These are phyloP conservation scores for Lyophyllum atratum DNA, from an alignment of 768 basidiomycete species.

Conservation along the genomic window DNA sequence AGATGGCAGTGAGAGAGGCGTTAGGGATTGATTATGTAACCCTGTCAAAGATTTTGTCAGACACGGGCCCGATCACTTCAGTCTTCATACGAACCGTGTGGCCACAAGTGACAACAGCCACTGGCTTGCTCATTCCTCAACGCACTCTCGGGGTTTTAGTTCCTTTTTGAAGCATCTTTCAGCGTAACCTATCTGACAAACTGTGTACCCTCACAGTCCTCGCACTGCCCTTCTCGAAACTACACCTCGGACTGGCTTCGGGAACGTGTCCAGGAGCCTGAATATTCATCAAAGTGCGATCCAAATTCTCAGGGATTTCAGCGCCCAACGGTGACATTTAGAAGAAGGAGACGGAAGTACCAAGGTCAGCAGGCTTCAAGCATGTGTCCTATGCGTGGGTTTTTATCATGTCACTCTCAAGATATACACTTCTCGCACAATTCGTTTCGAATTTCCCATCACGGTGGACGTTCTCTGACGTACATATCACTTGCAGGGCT, in stretches of 20 bases:
- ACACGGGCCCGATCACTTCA: background rate
- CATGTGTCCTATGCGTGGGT: background rate
- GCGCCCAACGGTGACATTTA: background rate
- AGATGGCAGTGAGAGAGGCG: constrained; percentile 3
- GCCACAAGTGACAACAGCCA: too few species aligned
- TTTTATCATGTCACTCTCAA: background rate
- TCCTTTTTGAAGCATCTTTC: too few species aligned
- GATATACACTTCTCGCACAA: background rate
- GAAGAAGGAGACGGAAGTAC: background rate
- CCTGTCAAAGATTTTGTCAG: background rate
- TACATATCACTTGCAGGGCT: background rate
- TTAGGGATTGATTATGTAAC: constrained; percentile 8
- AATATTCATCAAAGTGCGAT: background rate
- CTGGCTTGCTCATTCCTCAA: too few species aligned
- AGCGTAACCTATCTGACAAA: background rate
- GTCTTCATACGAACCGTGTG: too few species aligned
- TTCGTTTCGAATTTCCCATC: background rate
- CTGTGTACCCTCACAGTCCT: background rate
- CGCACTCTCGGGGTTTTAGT: too few species aligned
- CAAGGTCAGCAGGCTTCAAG: background rate
- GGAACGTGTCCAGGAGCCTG: background rate
- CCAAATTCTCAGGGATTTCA: background rate
- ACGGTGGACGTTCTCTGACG: background rate
- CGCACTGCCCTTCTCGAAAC: too few species aligned
- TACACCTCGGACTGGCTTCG: background rate